Conservation (phyloP, 495 filamentous ascomycete genomes). For the Hypoxylon cercidicola region DNA sequence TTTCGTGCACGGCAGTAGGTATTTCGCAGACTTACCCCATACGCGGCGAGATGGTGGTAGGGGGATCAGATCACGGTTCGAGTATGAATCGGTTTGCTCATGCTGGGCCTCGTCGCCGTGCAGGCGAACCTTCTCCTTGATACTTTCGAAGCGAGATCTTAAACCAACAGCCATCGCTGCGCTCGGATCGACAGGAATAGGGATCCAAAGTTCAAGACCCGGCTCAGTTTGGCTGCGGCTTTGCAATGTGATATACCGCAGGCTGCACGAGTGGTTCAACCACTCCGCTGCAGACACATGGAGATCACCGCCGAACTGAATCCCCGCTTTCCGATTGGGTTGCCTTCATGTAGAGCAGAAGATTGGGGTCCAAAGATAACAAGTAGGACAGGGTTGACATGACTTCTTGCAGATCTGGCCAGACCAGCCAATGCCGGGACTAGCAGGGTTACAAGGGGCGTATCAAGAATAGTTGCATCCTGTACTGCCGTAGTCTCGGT, state of each 20-base stretch:
- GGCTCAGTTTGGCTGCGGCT: constrained; percentile 2
- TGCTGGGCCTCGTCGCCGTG: constrained; percentile 40
- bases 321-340: neutral
- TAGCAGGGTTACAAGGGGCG: too few species aligned
- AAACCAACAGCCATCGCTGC: constrained; percentile 29
- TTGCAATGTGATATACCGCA: constrained; percentile 16
- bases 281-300: constrained; percentile 6
- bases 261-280: neutral
- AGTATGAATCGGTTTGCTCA: constrained; percentile 43
- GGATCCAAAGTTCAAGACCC: neutral
- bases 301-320: constrained; percentile 11
- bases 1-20: neutral
- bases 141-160: constrained; percentile 32
- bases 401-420: constrained; percentile 3
- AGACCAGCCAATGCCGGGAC: neutral
- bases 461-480: too few species aligned
- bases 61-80: constrained; percentile 50
- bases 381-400: neutral
- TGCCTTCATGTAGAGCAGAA: constrained; percentile 4
- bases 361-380: constrained; percentile 24
- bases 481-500: neutral
- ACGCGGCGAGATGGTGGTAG: constrained; percentile 47
- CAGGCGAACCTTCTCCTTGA: constrained; percentile 40
- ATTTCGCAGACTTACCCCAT: constrained; percentile 41
- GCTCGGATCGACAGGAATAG: neutral